Evolutionary conservation across 1,284 basidiomycete genomes (phyloP).

Genomic region (Boletus smithii): DNA sequence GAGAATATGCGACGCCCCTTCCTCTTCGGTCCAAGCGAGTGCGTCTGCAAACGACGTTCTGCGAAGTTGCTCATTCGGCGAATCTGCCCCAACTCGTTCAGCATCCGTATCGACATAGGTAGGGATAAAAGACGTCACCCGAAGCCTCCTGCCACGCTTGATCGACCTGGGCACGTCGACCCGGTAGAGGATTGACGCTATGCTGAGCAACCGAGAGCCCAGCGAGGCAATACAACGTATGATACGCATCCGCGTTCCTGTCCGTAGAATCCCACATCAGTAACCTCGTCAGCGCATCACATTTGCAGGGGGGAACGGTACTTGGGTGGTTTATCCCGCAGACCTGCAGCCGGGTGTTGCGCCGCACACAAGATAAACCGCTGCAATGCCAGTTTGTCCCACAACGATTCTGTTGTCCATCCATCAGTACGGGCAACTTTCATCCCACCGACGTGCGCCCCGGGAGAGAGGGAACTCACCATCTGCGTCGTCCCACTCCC

Average conservation of each 20-base stretch:
- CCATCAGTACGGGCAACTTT: background rate
- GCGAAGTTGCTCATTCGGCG: constrained; percentile 39
- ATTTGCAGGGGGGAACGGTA: constrained; percentile 34
- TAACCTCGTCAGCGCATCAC: background rate
- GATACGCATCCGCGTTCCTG: constrained; percentile 82
- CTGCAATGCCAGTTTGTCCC: constrained; percentile 72
- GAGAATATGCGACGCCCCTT: constrained; percentile 57
- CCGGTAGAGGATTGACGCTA: constrained; percentile 51
- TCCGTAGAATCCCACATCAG: background rate
- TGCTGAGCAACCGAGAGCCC: constrained; percentile 90
- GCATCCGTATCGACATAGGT: background rate
- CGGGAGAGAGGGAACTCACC: constrained; percentile 39
- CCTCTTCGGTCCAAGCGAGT: constrained; percentile 76
- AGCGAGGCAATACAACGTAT: constrained; percentile 87
- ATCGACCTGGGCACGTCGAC: constrained; percentile 42
- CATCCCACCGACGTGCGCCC: no score
- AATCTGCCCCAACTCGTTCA: constrained; percentile 15
- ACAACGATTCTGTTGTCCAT: constrained; percentile 46
- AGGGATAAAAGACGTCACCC: constrained; percentile 13
- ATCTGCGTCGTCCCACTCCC: constrained; percentile 63
- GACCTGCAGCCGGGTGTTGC: constrained; percentile 80
- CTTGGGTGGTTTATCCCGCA: constrained; percentile 96
- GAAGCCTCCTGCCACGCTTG: constrained; percentile 41
- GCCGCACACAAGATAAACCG: constrained; percentile 86
- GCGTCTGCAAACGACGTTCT: constrained; percentile 56